Evolutionary conservation across 805 yeast species (phyloP).

Genomic region (Candida dajiaensis): DNA sequence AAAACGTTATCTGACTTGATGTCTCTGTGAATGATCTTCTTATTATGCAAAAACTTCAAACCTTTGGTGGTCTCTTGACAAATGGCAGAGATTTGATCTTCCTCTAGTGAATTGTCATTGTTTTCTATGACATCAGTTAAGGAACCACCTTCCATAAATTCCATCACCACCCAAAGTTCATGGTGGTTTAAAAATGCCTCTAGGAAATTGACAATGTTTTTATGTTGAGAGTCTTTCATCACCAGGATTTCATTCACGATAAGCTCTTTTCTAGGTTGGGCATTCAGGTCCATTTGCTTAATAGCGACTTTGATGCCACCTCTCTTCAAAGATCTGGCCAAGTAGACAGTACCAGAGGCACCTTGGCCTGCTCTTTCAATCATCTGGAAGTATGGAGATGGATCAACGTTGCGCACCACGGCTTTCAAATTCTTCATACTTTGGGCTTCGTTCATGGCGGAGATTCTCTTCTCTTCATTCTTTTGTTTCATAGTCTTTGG

Average conservation of each 20-base stretch:
- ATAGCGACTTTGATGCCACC: conserved; percentile 78
- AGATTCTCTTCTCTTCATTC: conserved; percentile 45
- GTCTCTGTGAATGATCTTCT: conserved; percentile 92
- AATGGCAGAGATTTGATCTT: conserved; percentile 86
- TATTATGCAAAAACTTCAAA: conserved; percentile 82
- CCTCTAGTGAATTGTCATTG: conserved; percentile 64
- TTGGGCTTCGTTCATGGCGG: conserved; percentile 79
- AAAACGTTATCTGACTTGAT: conserved; percentile 94
- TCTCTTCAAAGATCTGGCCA: conserved; percentile 60
- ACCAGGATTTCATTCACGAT: conserved; percentile 94
- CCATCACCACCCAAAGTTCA: conserved; percentile 99
- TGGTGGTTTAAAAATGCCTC: conserved; percentile 77
- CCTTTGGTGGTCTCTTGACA: conserved; percentile 90
- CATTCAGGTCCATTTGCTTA: conserved; percentile 88
- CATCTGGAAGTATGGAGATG: conserved; percentile 73
- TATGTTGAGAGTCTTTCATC: conserved; percentile 93
- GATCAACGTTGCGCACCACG: conserved; percentile 81
- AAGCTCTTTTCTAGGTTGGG: conserved; percentile 90
- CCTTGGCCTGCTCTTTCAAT: conserved; percentile 94
- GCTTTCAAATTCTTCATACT: conserved; percentile 73
- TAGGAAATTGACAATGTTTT: conserved; percentile 89
- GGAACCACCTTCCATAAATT: conserved; percentile 98
- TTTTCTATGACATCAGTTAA: conserved; percentile 93
- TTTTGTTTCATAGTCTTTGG: conserved; percentile 27
- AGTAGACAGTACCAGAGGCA: conserved; percentile 92